Evolutionary conservation across 306 rosid genomes (phyloP), one percentile per base, ranked within the genome.

Genomic region (Abrus precatorius): DNA sequence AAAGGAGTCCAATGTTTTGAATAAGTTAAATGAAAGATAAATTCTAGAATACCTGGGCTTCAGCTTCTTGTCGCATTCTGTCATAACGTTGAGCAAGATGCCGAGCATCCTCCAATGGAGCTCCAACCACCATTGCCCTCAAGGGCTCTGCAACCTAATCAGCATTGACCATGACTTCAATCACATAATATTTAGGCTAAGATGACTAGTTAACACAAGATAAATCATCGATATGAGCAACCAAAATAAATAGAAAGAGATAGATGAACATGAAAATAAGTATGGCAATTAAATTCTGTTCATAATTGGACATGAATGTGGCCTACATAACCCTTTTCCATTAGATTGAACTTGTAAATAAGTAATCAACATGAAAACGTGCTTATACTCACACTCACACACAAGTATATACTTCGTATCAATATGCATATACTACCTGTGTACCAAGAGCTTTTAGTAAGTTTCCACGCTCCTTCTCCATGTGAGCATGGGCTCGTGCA

Each of bases 61-160:
- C 98, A 76, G 95, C 91, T 85, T 93, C 98, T 84, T 93, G 98
- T 33, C 98, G 86, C 91, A 93, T 85, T 88, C 97, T 84, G 67
- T 93, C 98, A 59, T 93, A 93, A 61, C 97, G 94, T 83, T 93
- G 98, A 80, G 97, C 97, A 50, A 93, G 98, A 91, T 93, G 93
- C 68, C 98, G 91, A 50, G 98, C 98, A 87, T 93, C 98, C 80
- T 93, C 97, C 83, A 93, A 86, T 43, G 98, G 97, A 86, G 97
- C 88, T 54, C 98, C 98, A 90, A 93, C 84, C 76, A 93, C 93
- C 98, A 93, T 91, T 62, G 98, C 98, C 86, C 97, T 83, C 71
- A 93, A 84, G 72, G 98, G 98, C 87, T 93, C 97, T 74, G 93
- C 98, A 73, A 93, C 98, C 98, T 93, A 85, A 72, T 56, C 69